Evolutionary conservation across 371 early-diverging fungal species (phyloP), one percentile per base, ranked within the genome.

Genomic region (Apophysomyces trapeziformis): DNA sequence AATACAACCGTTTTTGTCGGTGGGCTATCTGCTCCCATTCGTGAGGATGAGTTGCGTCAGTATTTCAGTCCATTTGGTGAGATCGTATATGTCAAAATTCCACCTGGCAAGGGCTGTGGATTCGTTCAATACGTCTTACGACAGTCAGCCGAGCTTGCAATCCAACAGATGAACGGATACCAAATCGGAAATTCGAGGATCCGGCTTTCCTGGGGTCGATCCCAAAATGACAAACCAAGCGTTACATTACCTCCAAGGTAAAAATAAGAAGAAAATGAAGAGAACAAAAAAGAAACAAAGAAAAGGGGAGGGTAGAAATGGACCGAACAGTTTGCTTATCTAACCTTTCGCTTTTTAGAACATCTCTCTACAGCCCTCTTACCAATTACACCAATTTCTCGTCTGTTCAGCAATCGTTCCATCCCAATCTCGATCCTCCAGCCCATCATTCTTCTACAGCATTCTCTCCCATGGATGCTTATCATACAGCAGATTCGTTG

Each of bases 1-100:
- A 96, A 95, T 75, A 96, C 96, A 4, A 96, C 97, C 1, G 95
- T 97, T 26, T 97, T 97, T 83, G 94, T 97, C 4, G 97, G 97
- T 11, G 96, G 95, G 3, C 76, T 97, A 47, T 88, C 87, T 41
- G 81, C 91, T 9, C 85, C 88, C 39, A 90, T 92, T 26, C 83
- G 87, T 44, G 96, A 96, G 74, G 93, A 94, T 41, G 96, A 96
- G 59, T 78, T 97, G 61, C 75, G 85, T 37, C 75, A 85, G 7
- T 85, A 85, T 65, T 97, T 97, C 73, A 77, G 86, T 37, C 88
- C 88, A 41, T 95, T 93, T 82, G 97, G 97, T 43, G 94, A 93
- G 39, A 93, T 97, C 39, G 85, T 85, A 0, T 91, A 95, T 77
- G 92, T 93, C 70, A 96, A 96, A 73, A 95, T 97, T 65, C 96